Base-by-base conservation (phyloP, 202 grass and related monocot genomes). In the Carex arenaria region DNA sequence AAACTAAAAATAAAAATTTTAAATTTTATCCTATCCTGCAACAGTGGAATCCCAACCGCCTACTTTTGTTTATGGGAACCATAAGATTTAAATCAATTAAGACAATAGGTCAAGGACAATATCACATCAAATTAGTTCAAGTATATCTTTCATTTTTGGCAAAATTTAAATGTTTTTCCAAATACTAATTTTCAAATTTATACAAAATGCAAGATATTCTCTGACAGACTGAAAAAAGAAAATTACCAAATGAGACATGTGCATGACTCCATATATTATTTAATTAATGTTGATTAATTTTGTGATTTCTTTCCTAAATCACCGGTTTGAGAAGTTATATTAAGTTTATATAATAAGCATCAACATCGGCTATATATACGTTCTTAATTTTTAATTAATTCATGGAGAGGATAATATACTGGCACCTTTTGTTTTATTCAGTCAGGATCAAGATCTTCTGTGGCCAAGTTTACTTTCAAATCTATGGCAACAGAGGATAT, bases 361-460 rank as follows among this genome's bases (percentile, higher is more conserved):
- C 51, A 36, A 69, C 36, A 12, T 18, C 7, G 17, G 12, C 1
- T 38, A 43, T 43, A 43, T 38, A 43, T 43, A 43, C 36, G 7
- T 38, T 43, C 8, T 69, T 43, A 54, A 54, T 31, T 31, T 5
- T 69, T 69, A 54, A 54, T 31, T 31, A 76, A 76, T 55, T 76
- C 13, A 56, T 17, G 23, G 23, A 31, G 5, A 32, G 43, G 51
- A 76, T 54, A 30, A 45, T 9, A 66, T 20, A 34, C 14, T 34
- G 47, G 1, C 8, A 32, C 51, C 52, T 77, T 76, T 77, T 77
- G 73, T 77, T 77, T 77, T 77, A 77, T 77, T 57, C 14, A 36
- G 26, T 57, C 14, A 36, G 26, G 28, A 77, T 56, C 5, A 36
- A 19, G 73, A 77, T 77, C 26, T 77, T 77, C 0, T 77, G 73